Base-by-base conservation (phyloP, 495 filamentous ascomycete species). In the Aspergillus campestris region DNA sequence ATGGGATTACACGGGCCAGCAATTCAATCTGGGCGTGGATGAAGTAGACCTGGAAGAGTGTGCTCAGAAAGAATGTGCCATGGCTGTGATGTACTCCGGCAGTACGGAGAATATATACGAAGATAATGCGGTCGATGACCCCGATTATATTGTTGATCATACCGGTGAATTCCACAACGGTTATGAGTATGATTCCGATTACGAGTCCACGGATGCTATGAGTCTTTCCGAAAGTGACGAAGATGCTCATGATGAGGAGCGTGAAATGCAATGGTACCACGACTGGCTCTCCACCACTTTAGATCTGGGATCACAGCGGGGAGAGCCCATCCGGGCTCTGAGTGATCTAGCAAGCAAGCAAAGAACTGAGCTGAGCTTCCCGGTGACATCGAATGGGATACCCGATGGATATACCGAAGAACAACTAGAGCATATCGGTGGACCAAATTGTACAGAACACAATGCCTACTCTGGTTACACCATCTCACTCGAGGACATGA, bases 401-500 rank as follows among this genome's bases (percentile, higher is more conserved):
- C 48, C 36, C 0, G 35, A 40, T 1, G 31, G 13, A 8, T 44
- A 44, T n/a, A 9, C 29, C 7, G 3, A 18, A 15, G 49, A 46
- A 12, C 34, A 47, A 1, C 42, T 53, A 12, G 61, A 58, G 31
- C 47, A 49, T 39, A 37, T 58, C 12, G 42, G 51, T n/a, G 47
- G 47, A 15, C 40, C 48, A 3, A 48, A 34, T 0, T 62, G 61
- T 35, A 18, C 6, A 27, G 10, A 44, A 12, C 37, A 30, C 0
- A 30, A 31, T 9, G 58, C 55, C 0, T 64, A 66, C 28, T 48
- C 49, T 11, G 59, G 51, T 5, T 27, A 43, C 27, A 11, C 11
- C 0, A 61, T 66, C 40, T 49, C 51, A 3, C 37, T 53, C 11
- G 51, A 55, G 15, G 55, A 64, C 44, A 62, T 62, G 48, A 48